Evolutionary conservation across 2,329 filamentous ascomycete species (phyloP), one percentile per base, ranked within the genome.

Genomic region (Leptographium wingfieldii): DNA sequence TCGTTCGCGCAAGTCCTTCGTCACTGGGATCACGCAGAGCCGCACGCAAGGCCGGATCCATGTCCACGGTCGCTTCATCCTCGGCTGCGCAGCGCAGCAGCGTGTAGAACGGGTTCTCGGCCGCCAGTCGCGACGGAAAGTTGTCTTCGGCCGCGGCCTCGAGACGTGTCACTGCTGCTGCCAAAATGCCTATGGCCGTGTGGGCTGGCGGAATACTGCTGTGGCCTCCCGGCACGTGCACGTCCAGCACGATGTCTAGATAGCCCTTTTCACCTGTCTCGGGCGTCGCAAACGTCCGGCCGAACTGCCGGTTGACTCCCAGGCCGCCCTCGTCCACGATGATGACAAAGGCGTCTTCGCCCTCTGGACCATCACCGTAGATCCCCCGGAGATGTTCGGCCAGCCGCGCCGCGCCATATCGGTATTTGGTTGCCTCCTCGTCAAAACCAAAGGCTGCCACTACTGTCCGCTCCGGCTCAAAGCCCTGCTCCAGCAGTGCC

Each of bases 381-480:
- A 73, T 73, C 12, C 74, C 68, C 11, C 77, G 56, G 14, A 85
- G 68, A 29, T 71, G 68, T 0, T 69, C 55, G 0, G 78, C 72
- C 7, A 85, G 72, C n/a, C 73, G 67, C 1, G 70, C 67, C 1
- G 80, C 81, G 10, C 82, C 81, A 22, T 58, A 58, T 12, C 76
- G 68, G 0, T 60, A 62, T 0, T 80, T 81, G 1, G 74, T 77
- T 38, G 78, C 76, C 67, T 85, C 82, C 68, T 86, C 82, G 65
- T 85, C 82, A 61, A 83, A 85, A 2, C 83, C 82, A 64, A 84
- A 83, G 0, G 80, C 78, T 1, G 85, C 65, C 10, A 85, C 69
- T 9, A 85, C 65, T 0, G 81, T 83, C 12, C 83, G 73, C 59
- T 73, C 72, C 1, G 82, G 82, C 53, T 67, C 62, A 66, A 80